Base-by-base conservation (phyloP, 306 rosid species). In the Casuarina equisetifolia region DNA sequence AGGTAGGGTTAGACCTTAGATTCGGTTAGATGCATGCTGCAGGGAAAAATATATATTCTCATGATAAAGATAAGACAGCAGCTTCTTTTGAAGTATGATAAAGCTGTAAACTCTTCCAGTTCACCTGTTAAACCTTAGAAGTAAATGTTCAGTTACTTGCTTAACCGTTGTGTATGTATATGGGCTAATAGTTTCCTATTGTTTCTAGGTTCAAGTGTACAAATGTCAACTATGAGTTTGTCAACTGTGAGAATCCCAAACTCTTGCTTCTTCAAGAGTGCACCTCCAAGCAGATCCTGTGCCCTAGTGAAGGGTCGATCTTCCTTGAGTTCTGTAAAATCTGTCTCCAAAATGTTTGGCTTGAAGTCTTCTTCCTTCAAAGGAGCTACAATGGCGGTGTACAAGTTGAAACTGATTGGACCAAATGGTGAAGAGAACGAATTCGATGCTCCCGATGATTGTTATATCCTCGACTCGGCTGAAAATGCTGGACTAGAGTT, bases 401-500 rank as follows among this genome's bases (percentile, higher is more conserved):
- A 91, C 78, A 89, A 82, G 74, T 90, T 91, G 79, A 93, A 87
- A 73, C 80, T 91, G 77, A 80, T 93, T 25, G 92, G 90, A 77
- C 89, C 90, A 20, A 82, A 90, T 15, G 93, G 91, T 39, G 71
- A 8, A 25, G 92, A 83, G 90, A 70, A 69, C 11, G 93, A 85
- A 74, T 84, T 93, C 63, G 93, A 91, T 1, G 93, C 93, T 77
- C 93, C 91, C 0, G 94, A 89, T 48, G 92, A 88, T 51, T 43
- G 77, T 4, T 91, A 81, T 86, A 86, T 93, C 74, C 82, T 89
- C 44, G 97, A 89, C 69, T 79, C 96, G n/a, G 97, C 91, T 11
- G 98, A 93, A 74, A 78, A 43, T 36, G 94, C 96, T 12, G 97
- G 98, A 49, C 5, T 90, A 66, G 95, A 89, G 45, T 79, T 93